phyloP scores from a whole-genome alignment of 352 stramenopile genomes.

The Saprolegnia diclina region DNA sequence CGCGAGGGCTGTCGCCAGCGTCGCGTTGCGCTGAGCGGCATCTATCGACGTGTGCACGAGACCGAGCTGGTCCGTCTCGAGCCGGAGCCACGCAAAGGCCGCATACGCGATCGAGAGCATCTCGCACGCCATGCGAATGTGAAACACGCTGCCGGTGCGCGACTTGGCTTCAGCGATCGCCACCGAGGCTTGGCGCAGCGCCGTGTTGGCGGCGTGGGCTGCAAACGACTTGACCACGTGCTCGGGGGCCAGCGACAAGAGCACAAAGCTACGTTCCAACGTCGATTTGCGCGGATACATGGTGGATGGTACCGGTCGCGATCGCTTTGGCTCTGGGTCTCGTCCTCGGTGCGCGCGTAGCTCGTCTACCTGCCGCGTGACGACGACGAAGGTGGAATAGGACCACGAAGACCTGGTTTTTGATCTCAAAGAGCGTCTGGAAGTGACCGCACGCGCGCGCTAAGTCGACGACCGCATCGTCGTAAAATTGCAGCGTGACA shows the following conservation, averaged over 20 bases:
- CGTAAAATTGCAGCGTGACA: constrained; percentile 25
- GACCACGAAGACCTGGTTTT: neutral
- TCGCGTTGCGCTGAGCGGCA: constrained; percentile 8
- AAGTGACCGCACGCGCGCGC: constrained; percentile 7
- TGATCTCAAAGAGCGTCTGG: neutral
- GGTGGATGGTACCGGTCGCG: constrained; percentile 4
- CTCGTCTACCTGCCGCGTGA: too few species aligned
- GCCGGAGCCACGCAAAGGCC: constrained; percentile 19
- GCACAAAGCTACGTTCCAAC: neutral
- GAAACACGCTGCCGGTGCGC: neutral
- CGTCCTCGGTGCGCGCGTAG: neutral
- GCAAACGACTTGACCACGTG: constrained; percentile 22
- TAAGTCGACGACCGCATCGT: constrained; percentile 16
- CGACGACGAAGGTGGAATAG: neutral
- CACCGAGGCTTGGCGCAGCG: constrained; percentile 9
- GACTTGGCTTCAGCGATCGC: constrained; percentile 18
- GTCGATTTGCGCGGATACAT: neutral
- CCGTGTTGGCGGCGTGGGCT: constrained; percentile 5
- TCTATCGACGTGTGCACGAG: constrained; percentile 24
- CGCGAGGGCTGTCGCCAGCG: neutral
- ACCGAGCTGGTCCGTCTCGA: constrained; percentile 16
- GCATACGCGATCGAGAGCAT: constrained; percentile 28
- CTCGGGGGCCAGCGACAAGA: constrained; percentile 3
- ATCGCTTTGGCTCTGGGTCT: neutral
- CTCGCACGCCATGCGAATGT: constrained; percentile 24